Evolutionary conservation across 1,284 basidiomycete species (phyloP).

Genomic region (Leccinum laetum): DNA sequence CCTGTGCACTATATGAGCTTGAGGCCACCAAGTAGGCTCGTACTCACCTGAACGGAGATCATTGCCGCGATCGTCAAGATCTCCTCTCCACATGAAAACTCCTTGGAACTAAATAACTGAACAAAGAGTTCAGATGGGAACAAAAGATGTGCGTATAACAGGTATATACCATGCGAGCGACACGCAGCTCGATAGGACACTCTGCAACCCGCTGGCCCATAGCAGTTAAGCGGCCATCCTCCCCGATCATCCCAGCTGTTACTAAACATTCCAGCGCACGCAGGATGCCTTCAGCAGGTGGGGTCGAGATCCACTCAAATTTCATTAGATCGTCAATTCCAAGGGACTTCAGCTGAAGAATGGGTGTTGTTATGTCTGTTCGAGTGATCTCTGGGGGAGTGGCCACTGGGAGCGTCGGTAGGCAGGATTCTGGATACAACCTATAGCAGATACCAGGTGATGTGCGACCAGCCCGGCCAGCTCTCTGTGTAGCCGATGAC

Average conservation of each 20-base stretch:
- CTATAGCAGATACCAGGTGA: constrained; percentile 91
- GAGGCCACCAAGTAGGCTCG: background rate
- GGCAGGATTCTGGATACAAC: constrained; percentile 75
- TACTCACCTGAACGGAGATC: constrained; percentile 80
- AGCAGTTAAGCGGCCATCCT: constrained; percentile 64
- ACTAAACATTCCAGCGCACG: constrained; percentile 79
- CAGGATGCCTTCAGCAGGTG: constrained; percentile 85
- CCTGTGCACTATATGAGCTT: constrained; percentile 43
- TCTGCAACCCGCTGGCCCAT: constrained; percentile 75
- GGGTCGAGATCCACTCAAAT: constrained; percentile 92
- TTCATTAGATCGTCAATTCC: constrained; percentile 96
- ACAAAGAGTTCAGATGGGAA: background rate
- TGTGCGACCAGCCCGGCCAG: constrained; percentile 91
- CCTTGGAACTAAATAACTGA: constrained; percentile 85
- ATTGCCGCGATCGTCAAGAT: constrained; percentile 96
- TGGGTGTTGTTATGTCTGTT: constrained; percentile 84
- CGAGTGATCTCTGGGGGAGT: constrained; percentile 91
- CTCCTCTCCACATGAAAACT: constrained; percentile 88
- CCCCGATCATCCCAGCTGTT: constrained; percentile 70
- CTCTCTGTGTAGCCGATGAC: constrained; percentile 86
- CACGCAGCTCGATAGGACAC: constrained; percentile 73
- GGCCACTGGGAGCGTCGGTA: constrained; percentile 58
- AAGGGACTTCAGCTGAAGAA: constrained; percentile 91
- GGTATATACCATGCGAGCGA: constrained; percentile 69
- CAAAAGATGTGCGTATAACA: background rate